Base-by-base conservation (phyloP, 768 basidiomycete genomes). In the Pisolithus orientalis region DNA sequence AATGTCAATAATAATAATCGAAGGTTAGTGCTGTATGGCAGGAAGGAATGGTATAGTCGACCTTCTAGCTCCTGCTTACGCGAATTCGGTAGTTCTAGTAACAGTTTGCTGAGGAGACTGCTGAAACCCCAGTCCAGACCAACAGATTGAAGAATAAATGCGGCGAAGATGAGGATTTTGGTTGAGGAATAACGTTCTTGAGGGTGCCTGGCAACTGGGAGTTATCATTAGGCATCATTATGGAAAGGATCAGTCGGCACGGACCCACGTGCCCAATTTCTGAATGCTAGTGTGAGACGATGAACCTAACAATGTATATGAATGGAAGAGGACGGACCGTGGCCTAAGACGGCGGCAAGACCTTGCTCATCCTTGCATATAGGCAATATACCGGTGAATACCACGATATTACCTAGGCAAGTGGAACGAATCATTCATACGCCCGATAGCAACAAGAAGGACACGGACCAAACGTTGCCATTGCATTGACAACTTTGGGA, bases 351-450 rank as follows among this genome's bases (percentile, higher is more conserved):
- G 16, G 85, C 84, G 1, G 94, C 90, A 0, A 97, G 71, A 0
- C 90, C 91, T 59, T 87, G 79, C 58, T 93, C 90, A 55, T 91
- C 83, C 54, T 71, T 72, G 44, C 83, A 84, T 6, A 94, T 70
- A 0, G 88, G 90, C 4, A 96, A 66, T 34, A 96, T 90, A 0
- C 94, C 94, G 0, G 91, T 93, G 62, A 90, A 95, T 9, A 97
- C 88, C 31, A 93, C 78, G 49, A 96, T 84, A 47, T 84, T 77
- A 1, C 86, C 87, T 83, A 60, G 27, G 28, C 8, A 42, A 54
- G 38, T 27, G 31, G 34, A 25, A 29, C 16, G 6, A 27, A 29
- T 13, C 6, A 28, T 16, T 11, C 28, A 25, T 9, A 32, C 42
- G 5, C 11, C 46, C 13, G 21, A 40, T 13, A 21, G 11, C 39